Base-by-base conservation (phyloP, 2,329 filamentous ascomycete genomes). In the Didymella sp. region DNA sequence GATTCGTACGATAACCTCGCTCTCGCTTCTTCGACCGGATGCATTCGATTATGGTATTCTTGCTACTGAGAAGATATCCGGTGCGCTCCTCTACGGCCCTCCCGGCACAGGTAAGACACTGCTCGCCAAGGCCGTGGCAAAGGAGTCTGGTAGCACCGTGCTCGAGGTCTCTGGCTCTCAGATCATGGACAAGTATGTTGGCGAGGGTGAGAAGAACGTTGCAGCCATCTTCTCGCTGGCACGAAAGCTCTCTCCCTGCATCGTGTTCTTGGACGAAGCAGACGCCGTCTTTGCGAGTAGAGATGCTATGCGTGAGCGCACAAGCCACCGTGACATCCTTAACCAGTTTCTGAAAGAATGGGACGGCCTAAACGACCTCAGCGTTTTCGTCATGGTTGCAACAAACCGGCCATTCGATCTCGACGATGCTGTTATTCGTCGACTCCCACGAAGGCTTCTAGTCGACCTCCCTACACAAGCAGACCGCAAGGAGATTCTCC, bases 331-430 rank as follows among this genome's bases (percentile, higher is more conserved):
- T 46, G 94, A 97, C 74, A 89, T 95, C 51, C 93, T 98, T 75
- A 99, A 97, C 72, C 94, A 99, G 77, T 98, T 98, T 75, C 80
- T 99, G 46, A 89, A 92, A 51, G 94, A 98, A 75, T 98, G 94
- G 95, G 95, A 98, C 68, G 95, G 95, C 11, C 89, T 98, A 81
- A 89, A 90, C 66, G 82, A 87, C 56, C 85, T 87, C 43, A 90
- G 89, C 17, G 92, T 94, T 2, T 98, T 99, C 74, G 94, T 99
- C 76, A 97, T 99, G 92, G 92, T 98, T 0, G 94, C 95, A 25
- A 98, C 93, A 8, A 98, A 99, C 76, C 84, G 94, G 9, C 95
- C 95, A 0, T 97, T 96, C 70, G 95, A 98, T 70, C 85, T 99
- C 1, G 95, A 99, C 69, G 91, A 95, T 67, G 91, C 91, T 9